Base-by-base conservation (phyloP, 495 filamentous ascomycete genomes). In the Cercophora sp. region DNA sequence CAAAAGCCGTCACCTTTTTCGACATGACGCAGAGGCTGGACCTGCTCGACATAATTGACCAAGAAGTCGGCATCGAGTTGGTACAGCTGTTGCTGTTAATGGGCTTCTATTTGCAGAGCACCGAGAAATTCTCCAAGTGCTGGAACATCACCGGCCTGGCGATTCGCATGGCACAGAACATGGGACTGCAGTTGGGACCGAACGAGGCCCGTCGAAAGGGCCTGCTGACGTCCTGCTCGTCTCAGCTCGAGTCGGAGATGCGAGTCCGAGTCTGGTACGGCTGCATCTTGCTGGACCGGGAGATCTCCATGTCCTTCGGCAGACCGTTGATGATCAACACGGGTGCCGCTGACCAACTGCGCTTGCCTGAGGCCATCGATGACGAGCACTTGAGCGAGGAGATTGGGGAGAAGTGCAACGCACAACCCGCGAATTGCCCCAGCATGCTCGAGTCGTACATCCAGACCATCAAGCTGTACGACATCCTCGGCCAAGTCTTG, bases 141-240 rank as follows among this genome's bases (percentile, higher is more conserved):
- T 48, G 45, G 45, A 48, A 48, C 27, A 48, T 48, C 45, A 48
- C 45, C 6, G 45, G 45, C 13, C 27, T 48, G 10, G 45, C 45
- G 3, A 35, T 48, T 13, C 16, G 45, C 26, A 48, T 48, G 45
- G 45, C 45, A 19, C 45, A 48, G 19, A 48, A 48, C n/a, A 48
- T 48, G 45, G 31, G 45, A 11, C 31, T 48, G 45, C 27, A 48
- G 19, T 8, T 48, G n/a, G 36, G 45, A 20, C 11, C 11, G 8
- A n/a, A 48, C 2, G 45, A 35, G 3, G 45, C 45, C 16, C 3
- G 31, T 4, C 32, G 20, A 11, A 48, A 24, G 10, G 45, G 45
- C 10, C 31, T 48, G 16, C 18, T 48, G n/a, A 4, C 16, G 26
- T 15, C 22, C 18, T 36, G 18, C 3, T 29, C 45, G 11, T 34